These are phyloP conservation scores for Trichoderma asperellum DNA, from an alignment of 2,329 filamentous ascomycete genomes.

Conservation along the genomic window DNA sequence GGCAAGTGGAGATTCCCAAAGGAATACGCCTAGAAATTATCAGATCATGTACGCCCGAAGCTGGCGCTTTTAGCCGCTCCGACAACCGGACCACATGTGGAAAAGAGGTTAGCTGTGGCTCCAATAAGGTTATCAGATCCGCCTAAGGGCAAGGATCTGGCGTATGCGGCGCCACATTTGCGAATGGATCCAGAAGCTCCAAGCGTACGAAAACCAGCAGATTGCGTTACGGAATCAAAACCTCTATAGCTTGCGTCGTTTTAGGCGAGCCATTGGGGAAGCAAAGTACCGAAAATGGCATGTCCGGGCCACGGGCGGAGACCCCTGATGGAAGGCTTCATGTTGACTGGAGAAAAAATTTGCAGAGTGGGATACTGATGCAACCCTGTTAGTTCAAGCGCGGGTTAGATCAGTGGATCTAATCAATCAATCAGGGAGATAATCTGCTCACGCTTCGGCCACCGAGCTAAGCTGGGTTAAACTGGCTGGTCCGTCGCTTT, in stretches of 20 bases:
- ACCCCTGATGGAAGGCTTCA: background rate
- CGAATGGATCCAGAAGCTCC: background rate
- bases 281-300: background rate
- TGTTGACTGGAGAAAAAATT: background rate
- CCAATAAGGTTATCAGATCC: constrained; percentile 36
- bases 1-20: constrained; percentile 4
- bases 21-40: background rate
- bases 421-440: constrained; percentile 19
- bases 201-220: background rate
- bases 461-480: background rate
- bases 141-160: constrained; percentile 13
- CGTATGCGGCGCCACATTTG: background rate
- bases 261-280: background rate
- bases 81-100: constrained; percentile 14
- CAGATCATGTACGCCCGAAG: background rate
- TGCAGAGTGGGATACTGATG: background rate
- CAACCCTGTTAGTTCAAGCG: background rate
- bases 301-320: background rate
- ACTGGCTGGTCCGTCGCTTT: background rate
- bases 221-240: background rate
- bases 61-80: constrained; percentile 13
- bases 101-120: background rate
- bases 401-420: constrained; percentile 10
- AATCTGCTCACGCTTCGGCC: constrained; percentile 14
- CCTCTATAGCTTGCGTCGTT: background rate